Base-by-base conservation (phyloP, 495 filamentous ascomycete species). In the Penicillium egyptiacum region DNA sequence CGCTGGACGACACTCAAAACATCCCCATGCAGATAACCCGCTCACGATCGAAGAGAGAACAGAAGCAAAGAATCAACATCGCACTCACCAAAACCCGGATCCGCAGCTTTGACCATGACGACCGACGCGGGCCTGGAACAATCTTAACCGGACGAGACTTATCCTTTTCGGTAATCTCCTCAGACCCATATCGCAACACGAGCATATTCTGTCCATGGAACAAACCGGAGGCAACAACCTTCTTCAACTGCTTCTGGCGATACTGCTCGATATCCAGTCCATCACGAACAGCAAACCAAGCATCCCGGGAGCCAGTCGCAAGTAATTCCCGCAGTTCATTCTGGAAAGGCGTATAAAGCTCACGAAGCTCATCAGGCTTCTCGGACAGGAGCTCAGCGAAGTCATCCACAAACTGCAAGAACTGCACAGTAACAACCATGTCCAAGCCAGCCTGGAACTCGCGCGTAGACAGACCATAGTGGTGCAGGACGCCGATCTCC, bases 371-470 rank as follows among this genome's bases (percentile, higher is more conserved):
- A 3, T 39, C 25, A 4, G 51, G 22, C 2, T 62, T 33, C 5
- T 54, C 55, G 30, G 66, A 65, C 23, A 76, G 20, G 5, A 67
- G 49, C n/a, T 70, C 69, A 4, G 60, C 61, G 33, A 68, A 65
- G 40, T 78, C 75, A 10, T 62, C 25, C 2, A 74, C 44, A 52
- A 71, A 76, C 48, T 75, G 72, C 19, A 66, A 60, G 25, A 67
- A 72, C n/a, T 67, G 51, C 26, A 74, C 67, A 6, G 49, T 60
- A 30, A 78, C 63, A 9, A 75, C 63, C 16, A 75, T 54, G 43
- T 78, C 75, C 59, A 78, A 56, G 0, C 72, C 72, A 0, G 66
- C 35, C 1, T 51, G 56, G 9, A 66, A 39, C n/a, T 30, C 26
- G n/a, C 44, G 42, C 5, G 30, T 50, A 12, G 39, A 57, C 22